These are phyloP conservation scores for Wickerhamiella infanticola DNA, from an alignment of 1,139 yeast species.

Conservation along the genomic window DNA sequence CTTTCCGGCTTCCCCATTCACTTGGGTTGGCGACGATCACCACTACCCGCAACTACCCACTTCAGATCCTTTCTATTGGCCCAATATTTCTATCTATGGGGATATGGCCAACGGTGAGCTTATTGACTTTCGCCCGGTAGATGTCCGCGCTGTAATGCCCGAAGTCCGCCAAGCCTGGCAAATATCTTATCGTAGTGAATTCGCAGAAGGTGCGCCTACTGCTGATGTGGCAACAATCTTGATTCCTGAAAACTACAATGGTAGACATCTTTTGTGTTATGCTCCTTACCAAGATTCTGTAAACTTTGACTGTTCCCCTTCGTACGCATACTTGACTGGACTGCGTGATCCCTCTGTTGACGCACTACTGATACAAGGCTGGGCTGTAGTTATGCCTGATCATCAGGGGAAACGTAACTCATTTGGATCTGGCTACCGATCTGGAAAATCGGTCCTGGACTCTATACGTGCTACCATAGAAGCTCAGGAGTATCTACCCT, in stretches of 20 bases:
- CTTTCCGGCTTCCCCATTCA: background rate
- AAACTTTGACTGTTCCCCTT: constrained; percentile 19
- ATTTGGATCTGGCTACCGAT: constrained; percentile 17
- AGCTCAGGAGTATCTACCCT: constrained; percentile 2
- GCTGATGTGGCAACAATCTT: constrained; percentile 20
- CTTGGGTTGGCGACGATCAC: background rate
- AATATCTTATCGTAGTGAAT: constrained; percentile 16
- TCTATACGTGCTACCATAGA: constrained; percentile 14
- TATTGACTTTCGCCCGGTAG: constrained; percentile 4
- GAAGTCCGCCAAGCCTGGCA: constrained; percentile 14
- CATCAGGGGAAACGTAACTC: constrained; percentile 19
- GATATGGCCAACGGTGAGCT: constrained; percentile 4
- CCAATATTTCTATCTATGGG: constrained; percentile 1
- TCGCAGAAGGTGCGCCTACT: constrained; percentile 16
- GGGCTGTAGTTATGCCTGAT: constrained; percentile 17
- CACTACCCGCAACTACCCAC: background rate
- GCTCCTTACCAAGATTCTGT: constrained; percentile 18
- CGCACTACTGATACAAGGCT: constrained; percentile 12
- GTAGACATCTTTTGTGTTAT: too few species aligned
- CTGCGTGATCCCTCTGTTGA: constrained; percentile 9
- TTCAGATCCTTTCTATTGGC: constrained; percentile 5
- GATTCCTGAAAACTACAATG: constrained; percentile 13
- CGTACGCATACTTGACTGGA: constrained; percentile 16
- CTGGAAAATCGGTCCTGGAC: constrained; percentile 18
- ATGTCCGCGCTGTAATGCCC: background rate